A percentile compares a stretch with the other conserved stretches of the same genome.
Conservation (phyloP, 306 rosid genomes). For the Coriaria nepalensis region DNA sequence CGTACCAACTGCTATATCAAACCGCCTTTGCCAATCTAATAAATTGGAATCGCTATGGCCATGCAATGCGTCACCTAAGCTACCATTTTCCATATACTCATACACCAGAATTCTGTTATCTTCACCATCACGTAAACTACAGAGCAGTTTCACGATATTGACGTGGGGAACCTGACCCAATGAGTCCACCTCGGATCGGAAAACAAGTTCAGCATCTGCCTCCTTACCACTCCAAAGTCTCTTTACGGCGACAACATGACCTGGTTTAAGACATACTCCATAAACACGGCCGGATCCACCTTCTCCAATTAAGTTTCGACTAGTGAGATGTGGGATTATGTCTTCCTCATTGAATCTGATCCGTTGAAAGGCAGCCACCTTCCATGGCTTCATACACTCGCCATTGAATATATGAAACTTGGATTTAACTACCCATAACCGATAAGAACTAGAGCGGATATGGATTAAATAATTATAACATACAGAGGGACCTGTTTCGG, state of each 20-base stretch:
- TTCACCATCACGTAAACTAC: slow-evolving; percentile 41
- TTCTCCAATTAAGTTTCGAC: slow-evolving; percentile 38
- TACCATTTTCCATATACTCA: slow-evolving; percentile 75
- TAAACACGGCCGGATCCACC: slow-evolving; percentile 74
- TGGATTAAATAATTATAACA: slow-evolving; percentile 17
- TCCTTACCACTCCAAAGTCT: slow-evolving; percentile 36
- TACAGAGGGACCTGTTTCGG: slow-evolving; percentile 22
- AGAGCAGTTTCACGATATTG: slow-evolving; percentile 60
- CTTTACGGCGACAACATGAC: slow-evolving; percentile 59
- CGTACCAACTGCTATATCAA: slow-evolving; percentile 44
- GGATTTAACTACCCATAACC: slow-evolving; percentile 32
- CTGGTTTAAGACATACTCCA: slow-evolving; percentile 40
- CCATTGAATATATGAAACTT: slow-evolving; percentile 14
- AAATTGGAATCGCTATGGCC: slow-evolving; percentile 24
- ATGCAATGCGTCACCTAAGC: slow-evolving; percentile 59
- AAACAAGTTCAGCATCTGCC: slow-evolving; percentile 28
- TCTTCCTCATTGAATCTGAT: slow-evolving; percentile 51
- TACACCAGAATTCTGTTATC: slow-evolving; percentile 45
- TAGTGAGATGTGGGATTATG: slow-evolving; percentile 25
- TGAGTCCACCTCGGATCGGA: slow-evolving; percentile 58
- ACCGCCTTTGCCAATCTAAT: slow-evolving; percentile 40
- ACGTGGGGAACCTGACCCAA: slow-evolving; percentile 64
- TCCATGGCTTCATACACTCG: slow-evolving; percentile 24
- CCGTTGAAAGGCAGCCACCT: slow-evolving; percentile 42
- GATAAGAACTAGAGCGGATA: slow-evolving; percentile 22